Evolutionary conservation across 2,329 filamentous ascomycete species (phyloP).

Genomic region (Alternaria brassicae): DNA sequence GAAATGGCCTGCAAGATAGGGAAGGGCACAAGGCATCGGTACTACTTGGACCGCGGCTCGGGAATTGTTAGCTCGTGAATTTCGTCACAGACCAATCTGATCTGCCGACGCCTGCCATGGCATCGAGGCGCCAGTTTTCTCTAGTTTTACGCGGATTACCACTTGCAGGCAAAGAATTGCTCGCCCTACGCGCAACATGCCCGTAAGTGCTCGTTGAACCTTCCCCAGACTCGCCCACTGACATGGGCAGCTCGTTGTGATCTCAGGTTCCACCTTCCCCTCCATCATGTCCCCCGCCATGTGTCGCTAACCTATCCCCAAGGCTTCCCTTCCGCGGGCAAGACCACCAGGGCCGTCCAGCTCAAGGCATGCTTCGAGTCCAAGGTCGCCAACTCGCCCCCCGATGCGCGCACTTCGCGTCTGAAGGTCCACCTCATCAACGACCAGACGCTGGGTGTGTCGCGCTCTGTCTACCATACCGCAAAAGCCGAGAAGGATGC

Average conservation of each 20-base stretch:
- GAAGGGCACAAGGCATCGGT: slow-evolving; percentile 9
- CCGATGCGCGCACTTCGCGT: slow-evolving; percentile 54
- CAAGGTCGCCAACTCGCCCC: slow-evolving; percentile 59
- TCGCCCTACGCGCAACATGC: slow-evolving; percentile 27
- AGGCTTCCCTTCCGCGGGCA: slow-evolving; percentile 69
- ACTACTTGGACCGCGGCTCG: slow-evolving; percentile 30
- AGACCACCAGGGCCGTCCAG: slow-evolving; percentile 67
- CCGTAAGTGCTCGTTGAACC: slow-evolving; percentile 31
- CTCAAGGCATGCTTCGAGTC: slow-evolving; percentile 69
- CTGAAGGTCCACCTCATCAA: slow-evolving; percentile 77
- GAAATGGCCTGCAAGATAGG: slow-evolving; percentile 8
- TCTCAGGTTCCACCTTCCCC: slow-evolving; percentile 52
- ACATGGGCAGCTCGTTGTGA: slow-evolving; percentile 62
- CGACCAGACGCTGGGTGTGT: slow-evolving; percentile 73
- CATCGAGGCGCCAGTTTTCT: slow-evolving; percentile 20
- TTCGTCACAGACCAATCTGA: slow-evolving; percentile 23
- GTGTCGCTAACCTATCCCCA: slow-evolving; percentile 64
- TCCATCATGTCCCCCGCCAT: slow-evolving; percentile 9
- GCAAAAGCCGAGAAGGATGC: slow-evolving; percentile 85
- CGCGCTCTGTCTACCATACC: slow-evolving; percentile 75
- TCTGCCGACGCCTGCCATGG: slow-evolving; percentile 29
- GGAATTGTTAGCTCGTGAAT: slow-evolving; percentile 20
- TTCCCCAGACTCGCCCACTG: slow-evolving; percentile 23
- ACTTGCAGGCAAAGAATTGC: slow-evolving; percentile 3
- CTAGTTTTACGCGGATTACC: slow-evolving; percentile 11